Percentiles rank a stretch among this genome's conserved stretches.
phyloP scores from a whole-genome alignment of 352 stramenopile genomes.

The Pythium chondricola region DNA sequence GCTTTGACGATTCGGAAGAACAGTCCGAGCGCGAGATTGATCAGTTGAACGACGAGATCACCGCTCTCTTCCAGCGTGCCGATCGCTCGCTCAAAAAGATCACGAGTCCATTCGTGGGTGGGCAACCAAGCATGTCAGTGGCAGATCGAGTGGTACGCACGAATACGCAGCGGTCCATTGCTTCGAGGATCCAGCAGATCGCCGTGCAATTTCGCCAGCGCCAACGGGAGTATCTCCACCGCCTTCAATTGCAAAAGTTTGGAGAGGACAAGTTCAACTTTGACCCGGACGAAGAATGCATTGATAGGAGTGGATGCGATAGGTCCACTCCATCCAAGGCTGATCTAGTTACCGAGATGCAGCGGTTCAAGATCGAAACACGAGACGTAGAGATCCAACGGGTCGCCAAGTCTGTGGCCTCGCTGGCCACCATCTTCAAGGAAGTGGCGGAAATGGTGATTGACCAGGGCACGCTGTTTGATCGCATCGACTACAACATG shows the following conservation, averaged over 20 bases:
- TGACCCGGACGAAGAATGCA: constrained; percentile 17
- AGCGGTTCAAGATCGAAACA: constrained; percentile 42
- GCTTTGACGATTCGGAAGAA: constrained; percentile 63
- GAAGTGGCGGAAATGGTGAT: constrained; percentile 81
- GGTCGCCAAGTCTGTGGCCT: constrained; percentile 62
- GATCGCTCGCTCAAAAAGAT: constrained; percentile 69
- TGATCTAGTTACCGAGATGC: constrained; percentile 25
- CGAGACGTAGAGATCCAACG: constrained; percentile 73
- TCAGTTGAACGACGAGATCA: constrained; percentile 56
- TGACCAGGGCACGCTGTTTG: constrained; percentile 74
- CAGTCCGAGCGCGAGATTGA: constrained; percentile 72
- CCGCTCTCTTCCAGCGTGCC: constrained; percentile 52
- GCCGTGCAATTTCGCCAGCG: constrained; percentile 54
- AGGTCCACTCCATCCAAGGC: no score
- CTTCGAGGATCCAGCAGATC: constrained; percentile 50
- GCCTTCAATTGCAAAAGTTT: constrained; percentile 68
- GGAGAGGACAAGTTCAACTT: constrained; percentile 59
- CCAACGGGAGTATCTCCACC: constrained; percentile 68
- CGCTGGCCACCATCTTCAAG: constrained; percentile 70
- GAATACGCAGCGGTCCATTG: constrained; percentile 68
- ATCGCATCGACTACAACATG: constrained; percentile 87
- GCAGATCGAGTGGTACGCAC: constrained; percentile 52
- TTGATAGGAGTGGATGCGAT: no score
- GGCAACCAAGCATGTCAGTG: constrained; percentile 32
- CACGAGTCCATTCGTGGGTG: constrained; percentile 46